Conservation (phyloP, 225 moss, liverwort and hornwort genomes). For the Pseudoscleropodium purum region DNA sequence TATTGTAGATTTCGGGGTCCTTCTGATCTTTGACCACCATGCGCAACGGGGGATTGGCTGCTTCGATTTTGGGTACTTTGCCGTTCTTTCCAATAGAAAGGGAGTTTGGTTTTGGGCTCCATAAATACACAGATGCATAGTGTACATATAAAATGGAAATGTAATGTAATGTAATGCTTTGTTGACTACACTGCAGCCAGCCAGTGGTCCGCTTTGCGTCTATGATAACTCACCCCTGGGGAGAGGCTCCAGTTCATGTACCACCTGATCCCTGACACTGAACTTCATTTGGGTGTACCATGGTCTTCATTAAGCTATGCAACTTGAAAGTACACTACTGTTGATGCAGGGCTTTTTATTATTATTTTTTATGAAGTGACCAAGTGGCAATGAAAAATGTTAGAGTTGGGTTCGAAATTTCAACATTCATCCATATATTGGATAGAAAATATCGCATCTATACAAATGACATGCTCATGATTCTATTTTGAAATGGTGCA, state of each 20-base stretch:
- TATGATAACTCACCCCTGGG: too few relatives aligned
- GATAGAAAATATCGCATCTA: too few relatives aligned
- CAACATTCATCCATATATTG: too few relatives aligned
- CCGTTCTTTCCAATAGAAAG: background rate
- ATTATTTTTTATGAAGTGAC: too few relatives aligned
- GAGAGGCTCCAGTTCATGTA: background rate
- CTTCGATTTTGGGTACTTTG: background rate
- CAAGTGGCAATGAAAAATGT: too few relatives aligned
- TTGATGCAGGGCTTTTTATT: too few relatives aligned
- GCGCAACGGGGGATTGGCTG: background rate
- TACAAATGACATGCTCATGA: too few relatives aligned
- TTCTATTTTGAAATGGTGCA: too few relatives aligned
- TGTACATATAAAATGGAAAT: background rate
- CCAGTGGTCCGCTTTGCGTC: background rate
- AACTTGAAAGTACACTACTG: background rate
- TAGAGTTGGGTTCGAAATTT: too few relatives aligned
- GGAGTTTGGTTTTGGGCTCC: background rate
- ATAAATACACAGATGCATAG: background rate
- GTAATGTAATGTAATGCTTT: background rate
- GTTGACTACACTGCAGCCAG: background rate
- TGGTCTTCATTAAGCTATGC: background rate
- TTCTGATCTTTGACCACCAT: background rate
- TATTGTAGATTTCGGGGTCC: background rate
- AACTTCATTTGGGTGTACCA: background rate
- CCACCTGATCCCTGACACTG: background rate